These are phyloP conservation scores for Diplotaxis tenuifolia DNA, from an alignment of 345 rosid genomes.

Conservation along the genomic window DNA sequence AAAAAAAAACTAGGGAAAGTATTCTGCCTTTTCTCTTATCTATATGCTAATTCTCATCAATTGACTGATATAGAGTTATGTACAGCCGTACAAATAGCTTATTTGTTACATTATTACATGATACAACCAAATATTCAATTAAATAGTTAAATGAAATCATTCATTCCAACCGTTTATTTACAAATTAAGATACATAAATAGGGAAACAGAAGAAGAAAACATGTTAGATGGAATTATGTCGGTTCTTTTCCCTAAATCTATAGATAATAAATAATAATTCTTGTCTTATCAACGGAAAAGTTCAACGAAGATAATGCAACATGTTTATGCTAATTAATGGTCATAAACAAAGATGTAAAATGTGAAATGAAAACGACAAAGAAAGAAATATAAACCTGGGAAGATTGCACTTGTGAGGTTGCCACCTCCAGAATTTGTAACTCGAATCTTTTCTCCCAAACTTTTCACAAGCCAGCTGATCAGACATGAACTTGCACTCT, in stretches of 20 bases:
- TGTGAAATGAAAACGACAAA: background rate
- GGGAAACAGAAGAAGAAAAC: background rate
- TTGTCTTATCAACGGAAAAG: background rate
- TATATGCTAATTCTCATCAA: background rate
- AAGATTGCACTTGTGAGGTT: slow-evolving; percentile 75
- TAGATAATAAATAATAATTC: background rate
- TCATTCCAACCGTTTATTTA: background rate
- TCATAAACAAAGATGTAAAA: background rate
- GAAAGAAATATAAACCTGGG: slow-evolving; percentile 52
- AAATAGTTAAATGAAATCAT: background rate
- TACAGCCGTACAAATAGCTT: background rate
- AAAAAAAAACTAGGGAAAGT: background rate
- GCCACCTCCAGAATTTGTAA: slow-evolving; percentile 84
- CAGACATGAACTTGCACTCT: slow-evolving; percentile 71
- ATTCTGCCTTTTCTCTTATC: background rate
- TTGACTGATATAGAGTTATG: background rate
- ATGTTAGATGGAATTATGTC: background rate
- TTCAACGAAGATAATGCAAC: background rate
- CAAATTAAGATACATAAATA: background rate
- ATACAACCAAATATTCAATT: background rate
- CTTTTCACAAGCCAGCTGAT: slow-evolving; percentile 72
- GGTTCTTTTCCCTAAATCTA: background rate
- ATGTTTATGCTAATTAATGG: background rate
- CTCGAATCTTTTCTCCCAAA: slow-evolving; percentile 73
- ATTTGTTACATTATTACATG: background rate